Conservation (phyloP, 2,329 filamentous ascomycete species). For the Fusarium sacchari region DNA sequence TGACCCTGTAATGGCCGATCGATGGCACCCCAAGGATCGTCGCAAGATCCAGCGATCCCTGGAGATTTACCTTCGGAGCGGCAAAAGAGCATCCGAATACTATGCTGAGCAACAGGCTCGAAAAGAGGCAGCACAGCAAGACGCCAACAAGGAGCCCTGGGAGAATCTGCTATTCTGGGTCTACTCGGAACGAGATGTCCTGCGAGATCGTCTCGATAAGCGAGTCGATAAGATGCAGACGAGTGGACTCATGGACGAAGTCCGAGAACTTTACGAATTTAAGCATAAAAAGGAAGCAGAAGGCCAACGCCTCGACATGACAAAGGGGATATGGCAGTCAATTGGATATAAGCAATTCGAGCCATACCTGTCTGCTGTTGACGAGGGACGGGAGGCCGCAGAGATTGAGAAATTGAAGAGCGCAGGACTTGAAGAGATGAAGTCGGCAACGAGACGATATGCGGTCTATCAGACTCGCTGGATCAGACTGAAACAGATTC, state of each 20-base stretch:
- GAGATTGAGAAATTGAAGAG: conserved; percentile 66
- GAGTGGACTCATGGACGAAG: conserved; percentile 61
- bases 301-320: conserved; percentile 72
- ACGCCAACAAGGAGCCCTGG: conserved; percentile 50
- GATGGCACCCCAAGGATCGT: conserved; percentile 93
- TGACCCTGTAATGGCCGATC: conserved; percentile 87
- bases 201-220: conserved; percentile 76
- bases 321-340: conserved; percentile 91
- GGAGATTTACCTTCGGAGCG: conserved; percentile 88
- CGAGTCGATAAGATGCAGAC: conserved; percentile 88
- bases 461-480: conserved; percentile 85
- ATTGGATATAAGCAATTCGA: conserved; percentile 96
- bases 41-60: conserved; percentile 91
- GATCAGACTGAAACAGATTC: conserved; percentile 85
- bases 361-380: conserved; percentile 68
- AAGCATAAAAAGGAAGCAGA: conserved; percentile 49
- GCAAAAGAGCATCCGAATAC: conserved; percentile 82
- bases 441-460: conserved; percentile 87
- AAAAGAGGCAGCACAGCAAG: conserved; percentile 45
- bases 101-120: conserved; percentile 78
- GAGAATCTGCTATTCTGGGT: conserved; percentile 85
- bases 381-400: conserved; percentile 39
- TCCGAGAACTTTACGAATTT: conserved; percentile 57
- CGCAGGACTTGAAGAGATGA: conserved; percentile 76
- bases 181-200: conserved; percentile 73